These are phyloP conservation scores for Nakaseomyces kungkrabaensis DNA, from an alignment of 1,139 yeast genomes.

Conservation along the genomic window DNA sequence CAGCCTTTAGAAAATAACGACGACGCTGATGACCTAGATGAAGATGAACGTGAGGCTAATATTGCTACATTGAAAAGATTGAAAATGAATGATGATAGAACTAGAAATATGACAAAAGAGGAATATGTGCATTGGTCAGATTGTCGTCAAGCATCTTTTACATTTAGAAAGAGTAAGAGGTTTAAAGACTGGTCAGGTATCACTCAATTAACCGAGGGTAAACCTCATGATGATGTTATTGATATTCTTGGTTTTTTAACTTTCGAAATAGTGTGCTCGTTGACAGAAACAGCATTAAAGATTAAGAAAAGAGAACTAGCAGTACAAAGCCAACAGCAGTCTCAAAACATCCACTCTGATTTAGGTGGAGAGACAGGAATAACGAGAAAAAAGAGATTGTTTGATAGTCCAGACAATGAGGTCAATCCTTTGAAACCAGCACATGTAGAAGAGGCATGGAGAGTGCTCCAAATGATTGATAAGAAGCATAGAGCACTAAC, in stretches of 20 bases:
- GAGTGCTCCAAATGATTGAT: constrained; percentile 59
- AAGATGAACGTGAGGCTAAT: constrained; percentile 85
- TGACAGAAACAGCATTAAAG: constrained; percentile 84
- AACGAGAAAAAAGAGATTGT: constrained; percentile 51
- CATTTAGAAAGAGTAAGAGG: constrained; percentile 84
- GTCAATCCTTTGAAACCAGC: constrained; percentile 73
- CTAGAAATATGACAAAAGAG: constrained; percentile 87
- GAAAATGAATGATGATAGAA: constrained; percentile 89
- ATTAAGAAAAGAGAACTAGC: constrained; percentile 64
- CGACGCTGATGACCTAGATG: constrained; percentile 56
- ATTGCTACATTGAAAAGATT: constrained; percentile 77
- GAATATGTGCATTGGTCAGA: constrained; percentile 99
- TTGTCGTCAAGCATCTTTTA: constrained; percentile 94
- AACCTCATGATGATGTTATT: constrained; percentile 93
- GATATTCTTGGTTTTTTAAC: constrained; percentile 93
- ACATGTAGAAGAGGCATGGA: constrained; percentile 89
- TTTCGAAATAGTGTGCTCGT: constrained; percentile 89
- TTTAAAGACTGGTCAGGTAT: constrained; percentile 96
- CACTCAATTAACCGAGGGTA: constrained; percentile 70
- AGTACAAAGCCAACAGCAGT: constrained; percentile 28
- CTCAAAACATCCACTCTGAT: constrained; percentile 15
- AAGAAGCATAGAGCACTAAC: constrained; percentile 58
- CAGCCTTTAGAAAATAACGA: constrained; percentile 80
- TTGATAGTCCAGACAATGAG: constrained; percentile 86
- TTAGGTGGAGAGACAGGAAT: constrained; percentile 23